A percentile compares a stretch with the other conserved stretches of the same genome.
phyloP scores from a whole-genome alignment of 2,329 filamentous ascomycete genomes.

The Pseudogymnoascus sp. region DNA sequence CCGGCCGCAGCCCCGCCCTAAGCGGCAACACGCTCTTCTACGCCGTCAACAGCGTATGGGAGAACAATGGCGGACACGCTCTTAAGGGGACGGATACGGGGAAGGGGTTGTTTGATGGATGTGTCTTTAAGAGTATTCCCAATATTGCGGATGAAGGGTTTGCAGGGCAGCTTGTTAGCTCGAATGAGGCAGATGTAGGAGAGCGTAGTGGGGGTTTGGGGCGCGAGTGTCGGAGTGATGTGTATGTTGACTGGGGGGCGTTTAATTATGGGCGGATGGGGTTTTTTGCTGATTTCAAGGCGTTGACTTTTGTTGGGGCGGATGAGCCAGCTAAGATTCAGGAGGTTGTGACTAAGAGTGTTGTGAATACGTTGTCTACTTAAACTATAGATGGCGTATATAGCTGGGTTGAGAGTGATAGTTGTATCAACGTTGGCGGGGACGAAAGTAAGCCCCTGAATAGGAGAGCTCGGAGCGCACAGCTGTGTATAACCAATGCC shows the following conservation, averaged over 20 bases:
- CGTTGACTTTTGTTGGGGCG: slow-evolving; percentile 23
- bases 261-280: slow-evolving; percentile 25
- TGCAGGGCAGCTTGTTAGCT: slow-evolving; percentile 16
- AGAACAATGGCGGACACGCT: slow-evolving; percentile 37
- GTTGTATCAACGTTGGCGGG: neutral
- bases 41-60: slow-evolving; percentile 38
- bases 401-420: neutral
- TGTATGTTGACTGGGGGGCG: slow-evolving; percentile 21
- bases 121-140: slow-evolving; percentile 37
- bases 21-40: slow-evolving; percentile 33
- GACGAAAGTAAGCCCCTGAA: neutral
- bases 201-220: neutral
- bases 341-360: slow-evolving; percentile 26
- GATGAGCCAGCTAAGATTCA: slow-evolving; percentile 23
- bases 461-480: neutral
- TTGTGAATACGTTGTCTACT: slow-evolving; percentile 21
- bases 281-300: slow-evolving; percentile 25
- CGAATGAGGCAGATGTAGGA: slow-evolving; percentile 16
- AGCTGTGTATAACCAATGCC: neutral
- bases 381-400: neutral
- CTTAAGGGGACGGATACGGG: slow-evolving; percentile 34
- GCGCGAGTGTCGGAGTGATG: neutral
- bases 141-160: slow-evolving; percentile 17
- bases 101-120: slow-evolving; percentile 38
- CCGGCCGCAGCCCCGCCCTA: slow-evolving; percentile 39